Percentiles rank a stretch among this genome's conserved stretches.
These are phyloP conservation scores for Xeromyces bisporus DNA, from an alignment of 495 filamentous ascomycete species.

Conservation along the genomic window DNA sequence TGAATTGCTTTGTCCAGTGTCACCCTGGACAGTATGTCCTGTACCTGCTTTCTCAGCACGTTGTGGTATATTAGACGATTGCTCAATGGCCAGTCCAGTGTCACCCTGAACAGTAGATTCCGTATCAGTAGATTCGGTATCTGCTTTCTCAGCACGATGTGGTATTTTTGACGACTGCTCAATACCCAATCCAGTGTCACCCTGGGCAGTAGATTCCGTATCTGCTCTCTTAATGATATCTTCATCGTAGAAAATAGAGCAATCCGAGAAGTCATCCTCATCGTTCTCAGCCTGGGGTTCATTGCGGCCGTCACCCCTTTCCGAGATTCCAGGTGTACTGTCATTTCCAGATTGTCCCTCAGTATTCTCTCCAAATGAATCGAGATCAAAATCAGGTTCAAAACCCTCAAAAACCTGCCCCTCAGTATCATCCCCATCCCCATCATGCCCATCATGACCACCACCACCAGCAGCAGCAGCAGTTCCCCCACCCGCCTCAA, in stretches of 20 bases:
- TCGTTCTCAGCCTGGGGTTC: too few relatives aligned
- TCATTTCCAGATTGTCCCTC: too few relatives aligned
- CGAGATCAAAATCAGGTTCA: neutral
- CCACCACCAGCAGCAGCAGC: neutral
- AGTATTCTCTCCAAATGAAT: neutral
- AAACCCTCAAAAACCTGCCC: neutral
- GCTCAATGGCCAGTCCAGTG: conserved; percentile 2
- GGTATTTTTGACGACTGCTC: conserved; percentile 1
- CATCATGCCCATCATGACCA: neutral
- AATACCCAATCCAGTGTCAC: conserved; percentile 3
- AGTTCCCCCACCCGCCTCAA: neutral
- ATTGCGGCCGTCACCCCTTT: too few relatives aligned
- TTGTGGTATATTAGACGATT: too few relatives aligned
- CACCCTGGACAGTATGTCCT: too few relatives aligned
- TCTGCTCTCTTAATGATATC: conserved; percentile 16
- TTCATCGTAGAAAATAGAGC: conserved; percentile 22
- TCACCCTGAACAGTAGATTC: too few relatives aligned
- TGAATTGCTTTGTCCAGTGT: conserved; percentile 1
- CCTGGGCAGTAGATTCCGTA: too few relatives aligned
- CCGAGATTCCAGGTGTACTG: neutral
- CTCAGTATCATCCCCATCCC: neutral
- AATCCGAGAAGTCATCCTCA: conserved; percentile 26
- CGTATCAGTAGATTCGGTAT: conserved; percentile 12
- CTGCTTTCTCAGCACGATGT: conserved; percentile 7
- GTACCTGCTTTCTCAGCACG: conserved; percentile 12